Conservation (phyloP, 2,329 filamentous ascomycete genomes). For the Colletotrichum aenigma region DNA sequence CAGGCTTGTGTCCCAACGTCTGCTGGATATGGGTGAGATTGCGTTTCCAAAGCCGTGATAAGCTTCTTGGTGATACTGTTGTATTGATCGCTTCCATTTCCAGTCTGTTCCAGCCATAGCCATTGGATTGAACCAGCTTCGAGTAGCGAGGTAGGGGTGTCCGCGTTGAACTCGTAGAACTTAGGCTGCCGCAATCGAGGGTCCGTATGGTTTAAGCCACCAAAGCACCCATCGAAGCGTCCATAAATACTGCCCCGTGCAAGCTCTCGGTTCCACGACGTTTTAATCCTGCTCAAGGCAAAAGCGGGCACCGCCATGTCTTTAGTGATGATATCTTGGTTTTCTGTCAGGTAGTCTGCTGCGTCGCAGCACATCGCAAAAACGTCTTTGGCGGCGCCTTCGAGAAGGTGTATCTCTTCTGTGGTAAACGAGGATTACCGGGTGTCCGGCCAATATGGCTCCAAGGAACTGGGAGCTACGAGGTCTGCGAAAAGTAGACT, state of each 20-base stretch:
- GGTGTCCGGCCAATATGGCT: slow-evolving; percentile 1
- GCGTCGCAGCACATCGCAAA: slow-evolving; percentile 6
- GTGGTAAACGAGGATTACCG: neutral
- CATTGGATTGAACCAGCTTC: neutral
- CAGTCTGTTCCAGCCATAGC: neutral
- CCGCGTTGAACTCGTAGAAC: slow-evolving; percentile 7
- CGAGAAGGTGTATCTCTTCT: neutral
- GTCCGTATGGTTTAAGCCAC: neutral
- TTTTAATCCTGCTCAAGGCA: neutral
- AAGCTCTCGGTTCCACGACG: neutral
- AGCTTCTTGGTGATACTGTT: neutral
- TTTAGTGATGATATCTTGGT: neutral
- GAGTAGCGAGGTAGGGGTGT: neutral
- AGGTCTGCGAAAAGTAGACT: slow-evolving; percentile 1
- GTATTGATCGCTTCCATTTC: neutral
- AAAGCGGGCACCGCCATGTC: neutral
- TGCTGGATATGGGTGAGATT: neutral
- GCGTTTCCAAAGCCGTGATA: neutral
- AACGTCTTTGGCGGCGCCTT: neutral
- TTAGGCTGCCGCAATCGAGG: neutral
- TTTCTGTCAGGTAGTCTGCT: neutral
- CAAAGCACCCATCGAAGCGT: slow-evolving; percentile 2
- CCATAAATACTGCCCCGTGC: slow-evolving; percentile 5
- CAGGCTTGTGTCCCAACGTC: neutral
- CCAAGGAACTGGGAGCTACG: neutral